Evolutionary conservation across 805 yeast genomes (phyloP).

Genomic region (Novakomyces olei): DNA sequence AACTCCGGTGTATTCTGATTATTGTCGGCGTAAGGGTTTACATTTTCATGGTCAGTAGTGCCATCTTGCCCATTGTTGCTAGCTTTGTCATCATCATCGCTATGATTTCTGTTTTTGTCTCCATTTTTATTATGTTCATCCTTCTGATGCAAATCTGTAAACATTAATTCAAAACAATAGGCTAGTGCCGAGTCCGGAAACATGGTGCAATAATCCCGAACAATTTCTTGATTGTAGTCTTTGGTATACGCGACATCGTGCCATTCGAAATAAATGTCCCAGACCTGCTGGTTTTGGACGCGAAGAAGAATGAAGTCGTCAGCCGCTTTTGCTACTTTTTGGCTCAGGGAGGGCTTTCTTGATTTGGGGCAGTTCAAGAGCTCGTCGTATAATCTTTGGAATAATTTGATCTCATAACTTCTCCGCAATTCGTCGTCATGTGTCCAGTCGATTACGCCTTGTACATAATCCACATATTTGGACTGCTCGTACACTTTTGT

Average conservation of each 20-base stretch:
- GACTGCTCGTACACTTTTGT: conserved; percentile 18
- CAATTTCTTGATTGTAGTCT: conserved; percentile 24
- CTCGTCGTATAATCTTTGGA: conserved; percentile 34
- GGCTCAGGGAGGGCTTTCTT: conserved; percentile 19
- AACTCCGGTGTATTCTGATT: too few species aligned
- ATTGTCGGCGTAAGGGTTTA: background rate
- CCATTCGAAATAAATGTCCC: conserved; percentile 61
- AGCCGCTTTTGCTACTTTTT: conserved; percentile 31
- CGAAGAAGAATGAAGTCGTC: conserved; percentile 50
- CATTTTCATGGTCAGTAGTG: background rate
- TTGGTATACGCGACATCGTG: conserved; percentile 30
- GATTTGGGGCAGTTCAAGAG: conserved; percentile 30
- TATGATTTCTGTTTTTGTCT: conserved; percentile 9
- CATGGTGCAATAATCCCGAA: conserved; percentile 30
- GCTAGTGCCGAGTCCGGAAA: conserved; percentile 46
- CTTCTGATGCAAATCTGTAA: background rate
- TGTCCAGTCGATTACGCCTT: conserved; percentile 31
- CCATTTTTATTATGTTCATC: background rate
- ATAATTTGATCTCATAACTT: conserved; percentile 32
- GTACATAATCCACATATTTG: conserved; percentile 30
- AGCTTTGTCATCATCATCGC: conserved; percentile 9
- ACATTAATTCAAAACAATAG: conserved; percentile 34
- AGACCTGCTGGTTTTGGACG: conserved; percentile 38
- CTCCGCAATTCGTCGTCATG: conserved; percentile 42
- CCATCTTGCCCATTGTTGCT: conserved; percentile 10